Conservation (phyloP, 2,329 filamentous ascomycete species). For the Xylogone sp. region DNA sequence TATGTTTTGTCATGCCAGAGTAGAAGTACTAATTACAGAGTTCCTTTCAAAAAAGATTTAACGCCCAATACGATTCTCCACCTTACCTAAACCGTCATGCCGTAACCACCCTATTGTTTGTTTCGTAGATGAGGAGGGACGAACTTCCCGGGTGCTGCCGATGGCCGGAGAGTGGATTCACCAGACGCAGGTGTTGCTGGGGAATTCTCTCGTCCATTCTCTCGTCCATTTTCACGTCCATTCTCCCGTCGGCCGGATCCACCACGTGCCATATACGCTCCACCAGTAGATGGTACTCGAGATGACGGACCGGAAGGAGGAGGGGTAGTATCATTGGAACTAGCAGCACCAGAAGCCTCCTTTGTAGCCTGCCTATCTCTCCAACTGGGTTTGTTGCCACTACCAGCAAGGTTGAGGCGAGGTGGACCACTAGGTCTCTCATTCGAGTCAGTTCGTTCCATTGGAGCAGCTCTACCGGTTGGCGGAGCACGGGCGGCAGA, state of each 20-base stretch:
- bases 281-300: constrained; percentile 30
- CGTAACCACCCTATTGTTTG: constrained; percentile 14
- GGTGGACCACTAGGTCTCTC: constrained; percentile 46
- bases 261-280: constrained; percentile 39
- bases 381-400: constrained; percentile 43
- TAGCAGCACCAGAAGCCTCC: constrained; percentile 26
- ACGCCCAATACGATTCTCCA: neutral
- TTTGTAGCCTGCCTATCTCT: constrained; percentile 56
- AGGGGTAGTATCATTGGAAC: constrained; percentile 20
- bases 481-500: constrained; percentile 21
- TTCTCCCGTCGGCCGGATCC: constrained; percentile 41
- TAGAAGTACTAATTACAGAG: neutral
- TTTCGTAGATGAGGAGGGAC: constrained; percentile 47
- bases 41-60: neutral
- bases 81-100: neutral
- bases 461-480: constrained; percentile 20
- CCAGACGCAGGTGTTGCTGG: constrained; percentile 30
- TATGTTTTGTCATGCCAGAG: neutral
- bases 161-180: constrained; percentile 46
- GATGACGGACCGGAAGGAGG: constrained; percentile 19
- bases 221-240: constrained; percentile 32
- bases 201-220: constrained; percentile 35
- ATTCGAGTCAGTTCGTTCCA: constrained; percentile 38
- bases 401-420: constrained; percentile 49
- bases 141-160: constrained; percentile 54